Evolutionary conservation across 176 grass and related monocot species (phyloP).

Genomic region (Echinochloa phyllopogon): DNA sequence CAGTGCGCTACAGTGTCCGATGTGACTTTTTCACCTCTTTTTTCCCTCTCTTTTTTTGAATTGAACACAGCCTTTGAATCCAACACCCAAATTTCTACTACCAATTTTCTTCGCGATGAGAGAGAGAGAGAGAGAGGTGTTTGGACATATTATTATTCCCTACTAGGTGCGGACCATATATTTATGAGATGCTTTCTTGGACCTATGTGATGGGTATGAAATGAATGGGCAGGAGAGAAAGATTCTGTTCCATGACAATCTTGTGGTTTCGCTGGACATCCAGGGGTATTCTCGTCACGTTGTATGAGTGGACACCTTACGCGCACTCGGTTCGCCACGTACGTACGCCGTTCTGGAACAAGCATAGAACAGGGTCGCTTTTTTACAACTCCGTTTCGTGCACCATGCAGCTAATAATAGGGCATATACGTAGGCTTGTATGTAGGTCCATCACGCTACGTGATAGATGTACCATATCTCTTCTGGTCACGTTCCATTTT

Average conservation of each 20-base stretch:
- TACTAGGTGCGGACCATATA: background rate
- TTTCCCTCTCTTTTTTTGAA: too few relatives aligned
- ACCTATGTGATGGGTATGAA: background rate
- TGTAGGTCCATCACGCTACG: background rate
- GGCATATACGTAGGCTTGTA: background rate
- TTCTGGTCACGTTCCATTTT: background rate
- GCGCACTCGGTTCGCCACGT: constrained; percentile 52
- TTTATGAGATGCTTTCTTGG: constrained; percentile 33
- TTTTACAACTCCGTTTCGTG: background rate
- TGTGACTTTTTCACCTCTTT: too few relatives aligned
- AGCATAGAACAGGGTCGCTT: background rate
- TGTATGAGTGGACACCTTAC: background rate
- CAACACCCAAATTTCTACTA: background rate
- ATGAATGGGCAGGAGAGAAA: background rate
- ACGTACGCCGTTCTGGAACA: background rate
- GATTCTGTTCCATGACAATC: constrained; percentile 4
- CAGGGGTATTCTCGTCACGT: background rate
- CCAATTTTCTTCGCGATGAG: background rate
- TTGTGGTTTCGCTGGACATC: accelerated
- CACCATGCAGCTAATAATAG: background rate
- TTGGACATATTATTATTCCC: constrained; percentile 43
- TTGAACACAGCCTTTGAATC: constrained; percentile 19
- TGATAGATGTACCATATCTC: background rate
- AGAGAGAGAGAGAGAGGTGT: background rate
- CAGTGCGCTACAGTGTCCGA: too few relatives aligned